Conservation (phyloP, 352 stramenopile genomes). For the Phytophthora fragariaefolia region DNA sequence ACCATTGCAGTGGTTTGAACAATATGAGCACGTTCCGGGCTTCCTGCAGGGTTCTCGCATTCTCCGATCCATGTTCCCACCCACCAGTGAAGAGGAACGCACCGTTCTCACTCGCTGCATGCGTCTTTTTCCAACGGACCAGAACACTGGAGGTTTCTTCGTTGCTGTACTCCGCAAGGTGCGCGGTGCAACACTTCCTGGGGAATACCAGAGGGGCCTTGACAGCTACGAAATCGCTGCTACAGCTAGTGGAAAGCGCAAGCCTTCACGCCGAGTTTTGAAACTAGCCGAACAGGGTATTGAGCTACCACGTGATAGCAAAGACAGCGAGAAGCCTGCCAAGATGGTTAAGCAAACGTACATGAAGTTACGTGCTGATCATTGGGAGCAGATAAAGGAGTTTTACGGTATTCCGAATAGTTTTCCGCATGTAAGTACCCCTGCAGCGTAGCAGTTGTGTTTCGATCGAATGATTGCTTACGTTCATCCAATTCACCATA, state of each 20-base stretch:
- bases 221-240: conserved; percentile 52
- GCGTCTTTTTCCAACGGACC: conserved; percentile 96
- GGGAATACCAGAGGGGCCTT: conserved; percentile 43
- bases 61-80: conserved; percentile 85
- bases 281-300: conserved; percentile 16
- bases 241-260: conserved; percentile 34
- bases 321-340: conserved; percentile 10
- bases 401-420: conserved; percentile 77
- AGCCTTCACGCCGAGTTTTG: conserved; percentile 20
- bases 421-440: conserved; percentile 55
- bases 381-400: conserved; percentile 62
- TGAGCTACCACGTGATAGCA: background rate
- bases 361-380: conserved; percentile 50
- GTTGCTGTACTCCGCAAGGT: conserved; percentile 93
- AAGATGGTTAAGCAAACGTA: conserved; percentile 53
- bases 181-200: conserved; percentile 31
- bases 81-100: conserved; percentile 65
- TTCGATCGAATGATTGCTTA: background rate
- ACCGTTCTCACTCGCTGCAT: conserved; percentile 47
- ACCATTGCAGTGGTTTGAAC: conserved; percentile 58
- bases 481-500: conserved; percentile 20
- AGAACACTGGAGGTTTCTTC: conserved; percentile 99
- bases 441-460: too few relatives aligned
- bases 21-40: conserved; percentile 59
- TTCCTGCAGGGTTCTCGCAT: conserved; percentile 73